phyloP scores from a whole-genome alignment of 495 filamentous ascomycete species.

The Neurospora tetraspora region DNA sequence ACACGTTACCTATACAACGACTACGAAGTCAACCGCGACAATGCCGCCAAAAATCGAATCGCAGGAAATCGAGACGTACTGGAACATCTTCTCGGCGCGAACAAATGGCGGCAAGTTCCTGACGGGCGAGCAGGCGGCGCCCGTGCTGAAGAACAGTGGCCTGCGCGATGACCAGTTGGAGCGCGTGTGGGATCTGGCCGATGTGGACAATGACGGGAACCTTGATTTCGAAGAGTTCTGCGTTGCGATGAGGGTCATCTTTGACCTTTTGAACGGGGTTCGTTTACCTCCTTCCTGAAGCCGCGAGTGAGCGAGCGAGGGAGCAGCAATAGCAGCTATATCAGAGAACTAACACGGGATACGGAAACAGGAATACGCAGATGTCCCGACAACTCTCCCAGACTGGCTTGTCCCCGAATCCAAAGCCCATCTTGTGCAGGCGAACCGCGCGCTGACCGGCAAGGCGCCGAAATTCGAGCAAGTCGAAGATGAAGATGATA shows the following conservation, averaged over 20 bases:
- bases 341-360: neutral
- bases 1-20: neutral
- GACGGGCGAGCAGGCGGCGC: constrained; percentile 83
- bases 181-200: constrained; percentile 92
- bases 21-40: constrained; percentile 5
- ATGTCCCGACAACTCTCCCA: constrained; percentile 73
- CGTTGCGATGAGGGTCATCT: constrained; percentile 95
- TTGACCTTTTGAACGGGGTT: constrained; percentile 92
- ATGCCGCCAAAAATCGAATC: constrained; percentile 82
- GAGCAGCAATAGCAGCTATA: neutral
- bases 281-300: neutral
- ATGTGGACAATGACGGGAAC: constrained; percentile 93
- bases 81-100: constrained; percentile 93
- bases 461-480: constrained; percentile 71
- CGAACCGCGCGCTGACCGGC: constrained; percentile 67
- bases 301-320: neutral
- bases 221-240: constrained; percentile 99
- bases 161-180: constrained; percentile 92
- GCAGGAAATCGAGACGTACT: constrained; percentile 94
- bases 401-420: constrained; percentile 96
- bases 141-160: constrained; percentile 90
- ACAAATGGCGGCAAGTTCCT: constrained; percentile 73
- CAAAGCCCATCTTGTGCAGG: constrained; percentile 92
- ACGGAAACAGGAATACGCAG: constrained; percentile 64
- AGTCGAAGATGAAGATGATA: constrained; percentile 65